Conservation (phyloP, 495 filamentous ascomycete species). For the Pseudoneurospora amorphoporcata region DNA sequence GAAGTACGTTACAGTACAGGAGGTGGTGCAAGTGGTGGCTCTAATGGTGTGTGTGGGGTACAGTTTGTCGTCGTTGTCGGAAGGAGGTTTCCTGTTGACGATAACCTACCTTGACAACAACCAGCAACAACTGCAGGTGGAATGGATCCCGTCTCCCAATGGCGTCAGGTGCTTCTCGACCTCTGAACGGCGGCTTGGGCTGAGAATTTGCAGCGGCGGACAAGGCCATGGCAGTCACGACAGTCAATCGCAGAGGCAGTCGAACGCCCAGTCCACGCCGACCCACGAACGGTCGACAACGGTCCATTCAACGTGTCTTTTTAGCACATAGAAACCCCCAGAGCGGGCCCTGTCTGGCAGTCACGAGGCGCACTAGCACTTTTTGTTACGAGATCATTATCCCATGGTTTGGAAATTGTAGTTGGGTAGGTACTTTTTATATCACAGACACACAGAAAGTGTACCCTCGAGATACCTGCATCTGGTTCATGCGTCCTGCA, state of each 20-base stretch:
- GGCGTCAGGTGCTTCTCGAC: background rate
- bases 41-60: background rate
- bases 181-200: background rate
- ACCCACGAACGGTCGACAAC: background rate
- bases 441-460: background rate
- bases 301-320: constrained; percentile 11
- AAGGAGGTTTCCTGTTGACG: background rate
- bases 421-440: constrained; percentile 13
- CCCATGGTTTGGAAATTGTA: constrained; percentile 12
- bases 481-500: constrained; percentile 7
- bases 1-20: background rate
- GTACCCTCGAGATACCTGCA: constrained; percentile 6
- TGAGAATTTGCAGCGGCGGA: background rate
- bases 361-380: constrained; percentile 19
- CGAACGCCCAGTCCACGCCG: background rate
- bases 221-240: background rate
- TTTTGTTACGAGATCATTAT: constrained; percentile 26
- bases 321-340: constrained; percentile 27
- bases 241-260: background rate
- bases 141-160: background rate
- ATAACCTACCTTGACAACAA: background rate
- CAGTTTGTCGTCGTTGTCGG: background rate
- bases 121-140: background rate
- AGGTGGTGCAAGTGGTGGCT: background rate
- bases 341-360: constrained; percentile 9